These are phyloP conservation scores for Candida sithepensis DNA, from an alignment of 805 yeast species.

Conservation along the genomic window DNA sequence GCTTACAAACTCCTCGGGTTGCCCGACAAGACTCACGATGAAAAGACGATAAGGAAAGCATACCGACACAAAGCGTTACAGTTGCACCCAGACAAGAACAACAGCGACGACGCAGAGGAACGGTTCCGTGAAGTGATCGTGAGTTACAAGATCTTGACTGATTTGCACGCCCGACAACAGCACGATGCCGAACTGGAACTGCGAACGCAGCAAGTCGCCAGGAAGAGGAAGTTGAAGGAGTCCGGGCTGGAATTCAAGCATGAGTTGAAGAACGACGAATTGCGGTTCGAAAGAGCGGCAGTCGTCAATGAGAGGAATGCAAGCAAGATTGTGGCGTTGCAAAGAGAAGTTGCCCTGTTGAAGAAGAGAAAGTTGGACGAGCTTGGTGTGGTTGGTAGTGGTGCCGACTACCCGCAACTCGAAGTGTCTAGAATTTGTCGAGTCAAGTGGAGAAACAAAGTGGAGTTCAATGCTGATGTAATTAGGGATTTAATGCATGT, in stretches of 20 bases:
- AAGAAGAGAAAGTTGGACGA: constrained; percentile 13
- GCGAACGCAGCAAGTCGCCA: constrained; percentile 2
- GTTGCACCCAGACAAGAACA: constrained; percentile 35
- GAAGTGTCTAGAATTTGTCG: constrained; percentile 20
- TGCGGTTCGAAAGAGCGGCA: constrained; percentile 18
- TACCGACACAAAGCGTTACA: constrained; percentile 30
- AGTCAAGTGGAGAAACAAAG: constrained; percentile 45
- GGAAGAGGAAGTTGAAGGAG: constrained; percentile 1
- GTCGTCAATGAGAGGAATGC: constrained; percentile 2
- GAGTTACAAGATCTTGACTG: constrained; percentile 24
- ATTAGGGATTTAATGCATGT: constrained; percentile 39
- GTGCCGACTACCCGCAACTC: too few species aligned
- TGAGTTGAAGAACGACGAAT: constrained; percentile 31
- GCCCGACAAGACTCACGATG: not conserved
- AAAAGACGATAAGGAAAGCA: constrained; percentile 22
- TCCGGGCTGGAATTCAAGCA: constrained; percentile 7
- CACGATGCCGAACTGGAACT: constrained; percentile 19
- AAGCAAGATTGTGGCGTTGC: constrained; percentile 17
- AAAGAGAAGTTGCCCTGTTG: constrained; percentile 15
- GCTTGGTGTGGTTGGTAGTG: not conserved
- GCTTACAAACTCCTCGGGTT: constrained; percentile 17
- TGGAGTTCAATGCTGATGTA: constrained; percentile 30
- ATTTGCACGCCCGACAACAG: constrained; percentile 11
- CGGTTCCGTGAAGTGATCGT: constrained; percentile 27
- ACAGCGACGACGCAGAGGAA: constrained; percentile 23